Base-by-base conservation (phyloP, 2,329 filamentous ascomycete species). In the Thielaviopsis populi region DNA sequence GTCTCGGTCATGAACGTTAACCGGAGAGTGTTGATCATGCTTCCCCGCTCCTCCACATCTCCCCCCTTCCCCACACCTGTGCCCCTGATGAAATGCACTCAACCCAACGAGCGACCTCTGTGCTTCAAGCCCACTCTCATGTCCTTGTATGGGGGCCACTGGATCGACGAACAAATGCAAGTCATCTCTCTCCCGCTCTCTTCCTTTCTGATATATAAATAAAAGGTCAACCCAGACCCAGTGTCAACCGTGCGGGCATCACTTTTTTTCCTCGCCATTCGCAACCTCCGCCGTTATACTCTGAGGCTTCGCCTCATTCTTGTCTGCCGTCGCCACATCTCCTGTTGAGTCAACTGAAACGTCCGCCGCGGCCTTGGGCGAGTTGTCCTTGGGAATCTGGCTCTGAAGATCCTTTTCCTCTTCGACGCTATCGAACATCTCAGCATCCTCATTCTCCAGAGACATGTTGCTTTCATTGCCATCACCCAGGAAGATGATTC, bases 401-500 rank as follows among this genome's bases (percentile, higher is more conserved):
- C 87, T 91, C 68, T 83, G 86, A 68, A 91, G 80, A 72, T 96
- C 91, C 74, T 89, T 89, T 72, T 95, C 89, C 72, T 95, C 89
- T 73, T 90, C 87, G 70, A 77, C 75, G 41, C 54, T 63, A 74
- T 96, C 90, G 76, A 96, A 95, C 86, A 96, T 92, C 71, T 96
- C 91, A 68, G 88, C 85, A 72, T 96, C 91, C 75, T 91, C 86
- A 73, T 88, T 88, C 75, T 94, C 90, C 69, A 89, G 90, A 71
- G 91, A 80, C 73, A 95, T 84, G 19, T 63, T 56, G 61, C 33
- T 61, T 79, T 96, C 91, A 71, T 90, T 95, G 71, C 92, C 94
- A 78, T 97, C 91, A 69, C 92, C 91, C 69, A 99, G 83, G 73
- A 96, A 86, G 74, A 97, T 97, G 74, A 96, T 91, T 70, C 91